These are phyloP conservation scores for Acacia concinna DNA, from an alignment of 331 rosid species.

Conservation along the genomic window DNA sequence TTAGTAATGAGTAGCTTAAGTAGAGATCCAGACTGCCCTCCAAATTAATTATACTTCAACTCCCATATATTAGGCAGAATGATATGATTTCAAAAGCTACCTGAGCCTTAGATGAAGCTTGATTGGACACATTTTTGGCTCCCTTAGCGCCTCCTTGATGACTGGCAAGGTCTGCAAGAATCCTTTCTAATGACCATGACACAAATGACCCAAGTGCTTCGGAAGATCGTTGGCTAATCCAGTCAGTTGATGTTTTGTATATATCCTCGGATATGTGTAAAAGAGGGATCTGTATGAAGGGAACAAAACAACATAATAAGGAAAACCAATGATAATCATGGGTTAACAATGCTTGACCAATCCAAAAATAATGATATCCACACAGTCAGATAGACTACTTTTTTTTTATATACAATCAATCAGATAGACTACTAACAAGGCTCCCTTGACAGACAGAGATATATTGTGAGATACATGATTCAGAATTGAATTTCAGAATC, in stretches of 20 bases:
- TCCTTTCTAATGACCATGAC: slow-evolving; percentile 61
- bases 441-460: background rate
- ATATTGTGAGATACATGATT: background rate
- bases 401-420: background rate
- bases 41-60: background rate
- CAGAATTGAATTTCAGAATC: background rate
- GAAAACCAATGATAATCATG: background rate
- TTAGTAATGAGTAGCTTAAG: background rate
- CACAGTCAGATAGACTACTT: background rate
- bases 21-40: background rate
- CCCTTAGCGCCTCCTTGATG: slow-evolving; percentile 61
- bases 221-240: slow-evolving; percentile 54
- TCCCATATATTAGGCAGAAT: background rate
- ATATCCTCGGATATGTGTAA: slow-evolving; percentile 53
- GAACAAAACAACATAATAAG: slow-evolving; percentile 3
- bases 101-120: slow-evolving; percentile 60
- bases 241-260: slow-evolving; percentile 57
- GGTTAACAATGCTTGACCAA: background rate
- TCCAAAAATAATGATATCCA: background rate
- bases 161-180: slow-evolving; percentile 54
- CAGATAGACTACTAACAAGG: background rate
- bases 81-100: slow-evolving; percentile 32
- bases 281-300: slow-evolving; percentile 55
- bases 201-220: slow-evolving; percentile 63
- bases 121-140: slow-evolving; percentile 57